Percentiles rank a stretch among this genome's conserved stretches.
Conservation (phyloP, 108 stramenopile genomes). For the Discostella pseudostelligera region DNA sequence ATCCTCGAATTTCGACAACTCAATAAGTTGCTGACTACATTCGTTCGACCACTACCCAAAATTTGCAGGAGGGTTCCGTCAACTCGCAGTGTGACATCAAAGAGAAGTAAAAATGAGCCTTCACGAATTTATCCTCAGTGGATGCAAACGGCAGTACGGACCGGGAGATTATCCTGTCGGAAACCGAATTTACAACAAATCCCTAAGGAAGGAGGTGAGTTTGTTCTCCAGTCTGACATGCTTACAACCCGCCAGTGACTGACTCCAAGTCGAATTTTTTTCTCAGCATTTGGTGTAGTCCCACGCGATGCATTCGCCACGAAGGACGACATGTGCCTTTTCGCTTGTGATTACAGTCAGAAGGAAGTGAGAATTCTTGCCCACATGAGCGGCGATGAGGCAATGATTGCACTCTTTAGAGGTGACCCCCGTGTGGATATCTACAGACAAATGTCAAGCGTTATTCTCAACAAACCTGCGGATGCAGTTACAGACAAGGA, state of each 20-base stretch:
- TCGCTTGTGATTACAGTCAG: constrained; percentile 64
- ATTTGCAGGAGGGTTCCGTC: constrained; percentile 23
- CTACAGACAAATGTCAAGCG: constrained; percentile 54
- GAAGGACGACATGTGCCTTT: constrained; percentile 17
- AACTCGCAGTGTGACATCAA: constrained; percentile 1
- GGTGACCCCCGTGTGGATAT: constrained; percentile 41
- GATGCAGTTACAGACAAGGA: constrained; percentile 44
- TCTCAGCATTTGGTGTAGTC: constrained; percentile 26
- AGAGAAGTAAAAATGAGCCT: constrained; percentile 17
- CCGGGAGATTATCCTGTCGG: constrained; percentile 60
- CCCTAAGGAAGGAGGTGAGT: constrained; percentile 19
- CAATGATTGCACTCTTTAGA: constrained; percentile 44
- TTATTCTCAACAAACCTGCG: constrained; percentile 39
- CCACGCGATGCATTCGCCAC: constrained; percentile 45
- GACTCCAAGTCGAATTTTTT: not conserved
- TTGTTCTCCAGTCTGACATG: not conserved
- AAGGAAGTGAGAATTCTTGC: constrained; percentile 68
- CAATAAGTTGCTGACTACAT: constrained; percentile 53
- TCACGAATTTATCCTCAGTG: constrained; percentile 50
- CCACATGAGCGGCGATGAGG: constrained; percentile 50
- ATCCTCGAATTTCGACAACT: constrained; percentile 51
- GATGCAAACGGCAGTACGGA: constrained; percentile 55
- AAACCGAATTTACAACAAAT: constrained; percentile 66
- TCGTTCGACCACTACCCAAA: constrained; percentile 38
- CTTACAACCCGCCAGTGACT: not conserved